Percentiles rank a stretch among this genome's conserved stretches.
Conservation (phyloP, 768 basidiomycete genomes). For the Chalciporus chontae region DNA sequence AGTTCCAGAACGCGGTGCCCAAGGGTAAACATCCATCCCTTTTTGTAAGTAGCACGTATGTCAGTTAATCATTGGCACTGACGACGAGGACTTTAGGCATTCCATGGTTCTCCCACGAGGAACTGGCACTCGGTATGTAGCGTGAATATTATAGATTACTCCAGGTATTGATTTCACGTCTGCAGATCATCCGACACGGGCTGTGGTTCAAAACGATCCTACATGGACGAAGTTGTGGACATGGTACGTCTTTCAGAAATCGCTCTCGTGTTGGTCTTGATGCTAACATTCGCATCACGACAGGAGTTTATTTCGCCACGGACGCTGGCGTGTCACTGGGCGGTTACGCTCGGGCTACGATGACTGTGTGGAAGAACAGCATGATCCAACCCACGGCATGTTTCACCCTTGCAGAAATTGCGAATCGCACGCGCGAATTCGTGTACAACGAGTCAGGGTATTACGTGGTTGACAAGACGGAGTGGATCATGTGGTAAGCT, state of each 20-base stretch:
- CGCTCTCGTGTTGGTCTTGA: neutral
- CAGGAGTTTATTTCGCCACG: constrained; percentile 68
- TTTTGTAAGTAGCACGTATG: constrained; percentile 5
- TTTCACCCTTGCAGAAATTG: constrained; percentile 61
- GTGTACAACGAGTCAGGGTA: constrained; percentile 53
- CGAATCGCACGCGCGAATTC: constrained; percentile 56
- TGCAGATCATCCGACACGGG: constrained; percentile 68
- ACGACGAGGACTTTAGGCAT: constrained; percentile 43
- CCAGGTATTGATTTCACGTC: neutral
- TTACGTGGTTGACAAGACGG: constrained; percentile 59
- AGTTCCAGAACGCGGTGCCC: constrained; percentile 50
- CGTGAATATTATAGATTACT: neutral
- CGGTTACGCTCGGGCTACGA: constrained; percentile 34
- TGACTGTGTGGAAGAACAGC: constrained; percentile 51
- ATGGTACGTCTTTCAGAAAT: constrained; percentile 40
- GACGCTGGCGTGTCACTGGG: constrained; percentile 50
- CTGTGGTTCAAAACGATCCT: constrained; percentile 56
- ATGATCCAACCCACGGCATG: constrained; percentile 44
- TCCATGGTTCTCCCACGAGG: constrained; percentile 59
- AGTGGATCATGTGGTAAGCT: constrained; percentile 67
- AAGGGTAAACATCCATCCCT: constrained; percentile 26
- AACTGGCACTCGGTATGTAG: constrained; percentile 68
- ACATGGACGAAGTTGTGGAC: constrained; percentile 60
- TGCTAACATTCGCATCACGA: neutral
- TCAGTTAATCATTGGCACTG: neutral